phyloP scores from a whole-genome alignment of 192 early-diverging fungal species.

The Linnemannia schmuckeri region DNA sequence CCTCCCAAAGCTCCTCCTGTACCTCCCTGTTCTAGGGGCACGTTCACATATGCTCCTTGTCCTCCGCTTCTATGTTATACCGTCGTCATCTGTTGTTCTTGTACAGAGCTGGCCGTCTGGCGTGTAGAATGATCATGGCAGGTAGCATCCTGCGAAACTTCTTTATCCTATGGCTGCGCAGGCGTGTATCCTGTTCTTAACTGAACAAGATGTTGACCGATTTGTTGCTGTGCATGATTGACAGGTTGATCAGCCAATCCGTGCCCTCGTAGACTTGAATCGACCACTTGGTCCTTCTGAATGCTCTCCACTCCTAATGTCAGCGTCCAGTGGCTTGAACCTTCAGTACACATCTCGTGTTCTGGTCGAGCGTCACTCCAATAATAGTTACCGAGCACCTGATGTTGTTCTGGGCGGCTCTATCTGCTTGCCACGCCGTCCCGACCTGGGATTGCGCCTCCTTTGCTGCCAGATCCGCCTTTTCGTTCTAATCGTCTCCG shows the following conservation, averaged over 20 bases:
- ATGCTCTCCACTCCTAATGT: too few relatives aligned
- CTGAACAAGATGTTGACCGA: not conserved
- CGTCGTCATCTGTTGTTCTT: not conserved
- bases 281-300: too few relatives aligned
- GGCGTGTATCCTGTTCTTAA: not conserved
- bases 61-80: not conserved
- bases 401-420: not conserved
- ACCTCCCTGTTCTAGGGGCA: not conserved
- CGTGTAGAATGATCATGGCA: not conserved
- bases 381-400: too few relatives aligned
- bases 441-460: too few relatives aligned
- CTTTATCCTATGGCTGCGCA: not conserved
- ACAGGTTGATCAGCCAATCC: too few relatives aligned
- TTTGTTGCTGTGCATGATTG: too few relatives aligned
- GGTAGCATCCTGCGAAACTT: not conserved
- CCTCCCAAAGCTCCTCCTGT: not conserved
- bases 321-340: too few relatives aligned
- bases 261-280: too few relatives aligned
- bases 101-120: not conserved
- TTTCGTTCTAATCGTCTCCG: too few relatives aligned
- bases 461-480: too few relatives aligned
- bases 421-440: not conserved
- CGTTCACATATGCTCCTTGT: not conserved
- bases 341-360: too few relatives aligned
- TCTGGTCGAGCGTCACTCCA: too few relatives aligned